Percentiles rank a stretch among this genome's conserved stretches.
phyloP scores from a whole-genome alignment of 106 monocot species.

The Allium cepa region DNA sequence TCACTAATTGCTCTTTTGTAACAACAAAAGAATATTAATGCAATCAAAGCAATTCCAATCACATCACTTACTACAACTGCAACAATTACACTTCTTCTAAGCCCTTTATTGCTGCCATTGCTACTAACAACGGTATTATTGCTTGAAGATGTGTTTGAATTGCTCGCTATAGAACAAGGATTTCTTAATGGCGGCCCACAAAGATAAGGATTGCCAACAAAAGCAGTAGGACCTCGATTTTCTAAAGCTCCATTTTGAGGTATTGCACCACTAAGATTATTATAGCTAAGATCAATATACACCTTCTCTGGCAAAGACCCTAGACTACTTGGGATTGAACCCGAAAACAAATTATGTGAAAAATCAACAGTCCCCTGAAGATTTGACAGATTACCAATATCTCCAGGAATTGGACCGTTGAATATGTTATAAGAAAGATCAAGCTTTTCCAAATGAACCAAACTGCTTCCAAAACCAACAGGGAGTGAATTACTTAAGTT shows the following conservation, averaged over 20 bases:
- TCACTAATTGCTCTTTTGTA: conserved; percentile 34
- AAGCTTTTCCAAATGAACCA: conserved; percentile 47
- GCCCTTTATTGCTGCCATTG: conserved; percentile 11
- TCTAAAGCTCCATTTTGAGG: conserved; percentile 74
- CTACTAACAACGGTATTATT: background rate
- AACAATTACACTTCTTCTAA: conserved; percentile 29
- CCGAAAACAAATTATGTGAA: conserved; percentile 83
- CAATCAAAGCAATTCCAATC: conserved; percentile 48
- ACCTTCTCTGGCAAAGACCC: conserved; percentile 82
- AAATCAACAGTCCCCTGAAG: conserved; percentile 65
- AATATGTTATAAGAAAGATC: conserved; percentile 68
- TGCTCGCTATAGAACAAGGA: conserved; percentile 36
- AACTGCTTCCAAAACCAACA: conserved; percentile 34
- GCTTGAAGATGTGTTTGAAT: conserved; percentile 8
- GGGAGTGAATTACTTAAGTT: conserved; percentile 27
- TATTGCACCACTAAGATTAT: conserved; percentile 72
- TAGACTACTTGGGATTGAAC: conserved; percentile 60
- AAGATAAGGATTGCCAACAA: conserved; percentile 76
- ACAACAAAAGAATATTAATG: conserved; percentile 68
- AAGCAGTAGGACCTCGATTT: conserved; percentile 80
- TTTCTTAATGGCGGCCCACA: conserved; percentile 84
- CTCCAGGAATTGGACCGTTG: conserved; percentile 52
- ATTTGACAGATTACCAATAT: conserved; percentile 59
- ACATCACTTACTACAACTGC: conserved; percentile 67
- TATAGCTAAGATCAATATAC: conserved; percentile 79